Base-by-base conservation (phyloP, 805 yeast species). In the Millerago galiae region DNA sequence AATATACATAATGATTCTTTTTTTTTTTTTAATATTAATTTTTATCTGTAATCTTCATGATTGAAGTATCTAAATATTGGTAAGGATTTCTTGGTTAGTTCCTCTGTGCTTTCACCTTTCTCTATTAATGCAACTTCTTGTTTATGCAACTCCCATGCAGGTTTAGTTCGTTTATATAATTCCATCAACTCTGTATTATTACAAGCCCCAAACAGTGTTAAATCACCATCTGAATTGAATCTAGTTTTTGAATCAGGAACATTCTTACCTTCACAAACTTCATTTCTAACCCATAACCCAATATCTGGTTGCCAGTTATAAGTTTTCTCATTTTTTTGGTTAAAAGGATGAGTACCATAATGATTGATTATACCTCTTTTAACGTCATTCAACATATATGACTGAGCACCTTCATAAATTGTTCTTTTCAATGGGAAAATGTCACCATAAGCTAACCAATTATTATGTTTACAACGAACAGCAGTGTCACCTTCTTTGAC, bases 271-370 rank as follows among this genome's bases (percentile, higher is more conserved):
- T 54, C 51, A 53, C 76, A 72, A 8, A 66, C 50, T 17, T 57
- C 52, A 47, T 71, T 69, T 5, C 73, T 65, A 5, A 73, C 74
- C 78, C 77, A 72, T 29, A 72, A 48, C 17, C 60, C 58, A 40
- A 72, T 59, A 44, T 70, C 74, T 14, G 49, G 41, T 46, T 68
- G 73, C 51, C 60, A 71, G 40, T 67, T 65, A 48, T 67, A 64
- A 34, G 58, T 51, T 13, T 26, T 24, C 30, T 46, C 46, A 31
- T 46, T 38, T 11, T 16, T 24, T 40, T 46, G 49, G 3, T 24
- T n/a, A 11, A 46, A 35, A n/a, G 46, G 42, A 31, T 46, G 39
- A 2, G 25, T 13, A 56, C 54, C 56, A 46, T 72, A 72, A 46
- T 68, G 69, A 8, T 55, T 53, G 7, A 55, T 46, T 37, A 72